Conservation (phyloP, 2,329 filamentous ascomycete genomes). For the Incumbomyces delicatus region DNA sequence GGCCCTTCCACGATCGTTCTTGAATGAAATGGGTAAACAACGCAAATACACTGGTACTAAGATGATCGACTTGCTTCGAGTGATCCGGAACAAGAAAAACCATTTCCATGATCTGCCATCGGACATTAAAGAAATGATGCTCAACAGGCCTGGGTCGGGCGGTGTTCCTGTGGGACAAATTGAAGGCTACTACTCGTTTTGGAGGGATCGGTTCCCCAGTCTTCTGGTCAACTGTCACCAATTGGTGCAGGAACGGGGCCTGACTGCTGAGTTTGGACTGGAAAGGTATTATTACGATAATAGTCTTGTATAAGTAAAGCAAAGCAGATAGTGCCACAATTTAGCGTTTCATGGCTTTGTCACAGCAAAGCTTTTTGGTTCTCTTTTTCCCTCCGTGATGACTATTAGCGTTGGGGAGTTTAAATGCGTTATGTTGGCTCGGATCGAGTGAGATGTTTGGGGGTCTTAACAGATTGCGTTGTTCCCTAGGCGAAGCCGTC, state of each 20-base stretch:
- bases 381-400: no score
- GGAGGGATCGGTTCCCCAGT: slow-evolving; percentile 68
- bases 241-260: slow-evolving; percentile 56
- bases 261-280: slow-evolving; percentile 54
- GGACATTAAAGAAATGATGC: slow-evolving; percentile 59
- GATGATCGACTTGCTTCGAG: slow-evolving; percentile 77
- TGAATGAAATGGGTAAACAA: slow-evolving; percentile 84
- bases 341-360: no score
- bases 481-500: no score
- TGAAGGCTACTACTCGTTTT: slow-evolving; percentile 74
- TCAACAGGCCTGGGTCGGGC: slow-evolving; percentile 4
- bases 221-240: slow-evolving; percentile 70
- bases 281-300: slow-evolving; percentile 59
- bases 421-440: no score
- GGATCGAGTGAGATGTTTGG: no score
- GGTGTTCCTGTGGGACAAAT: slow-evolving; percentile 10
- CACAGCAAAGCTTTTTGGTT: no score
- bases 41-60: slow-evolving; percentile 81
- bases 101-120: slow-evolving; percentile 96
- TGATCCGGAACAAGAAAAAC: slow-evolving; percentile 89
- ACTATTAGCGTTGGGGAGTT: no score
- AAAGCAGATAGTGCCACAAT: no score
- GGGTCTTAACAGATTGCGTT: no score
- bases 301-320: not conserved
- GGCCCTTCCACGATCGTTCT: slow-evolving; percentile 66